These are phyloP conservation scores for Anthoceros angustus DNA, from an alignment of 225 moss, liverwort and hornwort genomes.

Conservation along the genomic window DNA sequence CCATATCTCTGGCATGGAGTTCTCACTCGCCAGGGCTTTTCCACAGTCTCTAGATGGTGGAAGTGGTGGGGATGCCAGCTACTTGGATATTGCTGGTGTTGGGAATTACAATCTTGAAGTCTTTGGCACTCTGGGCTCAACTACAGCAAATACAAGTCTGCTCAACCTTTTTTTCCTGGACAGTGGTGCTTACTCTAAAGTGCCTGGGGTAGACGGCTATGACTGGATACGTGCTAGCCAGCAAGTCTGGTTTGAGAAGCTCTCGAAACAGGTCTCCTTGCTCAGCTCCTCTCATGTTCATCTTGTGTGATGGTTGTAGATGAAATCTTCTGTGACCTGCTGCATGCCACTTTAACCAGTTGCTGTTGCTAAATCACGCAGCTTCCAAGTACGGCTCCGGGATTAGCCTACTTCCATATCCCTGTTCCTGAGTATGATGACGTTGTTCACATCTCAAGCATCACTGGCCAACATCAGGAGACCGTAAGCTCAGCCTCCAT, in stretches of 20 bases:
- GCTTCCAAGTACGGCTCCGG: slow-evolving; percentile 29
- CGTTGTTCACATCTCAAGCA: slow-evolving; percentile 35
- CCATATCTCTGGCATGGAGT: slow-evolving; percentile 56
- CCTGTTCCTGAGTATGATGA: slow-evolving; percentile 86
- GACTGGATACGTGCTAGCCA: slow-evolving; percentile 92
- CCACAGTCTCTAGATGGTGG: slow-evolving; percentile 32
- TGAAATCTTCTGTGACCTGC: not conserved
- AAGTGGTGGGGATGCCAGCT: slow-evolving; percentile 19
- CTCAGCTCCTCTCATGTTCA: not conserved
- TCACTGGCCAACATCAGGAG: slow-evolving; percentile 77
- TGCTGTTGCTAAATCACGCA: slow-evolving; percentile 5
- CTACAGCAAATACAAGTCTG: slow-evolving; percentile 42
- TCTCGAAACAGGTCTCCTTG: slow-evolving; percentile 44
- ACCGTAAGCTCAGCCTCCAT: slow-evolving; percentile 51
- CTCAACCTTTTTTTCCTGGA: slow-evolving; percentile 89
- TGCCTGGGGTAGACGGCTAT: slow-evolving; percentile 59
- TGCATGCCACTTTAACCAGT: not conserved
- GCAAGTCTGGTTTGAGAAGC: slow-evolving; percentile 66
- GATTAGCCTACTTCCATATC: slow-evolving; percentile 87
- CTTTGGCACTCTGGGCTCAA: slow-evolving; percentile 39
- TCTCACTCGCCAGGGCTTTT: slow-evolving; percentile 62
- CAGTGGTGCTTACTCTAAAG: slow-evolving; percentile 81
- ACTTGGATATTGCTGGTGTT: slow-evolving; percentile 47
- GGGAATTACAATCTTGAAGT: slow-evolving; percentile 91
- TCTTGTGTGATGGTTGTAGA: not conserved